Evolutionary conservation across 441 rosid species (phyloP).

Genomic region (Breynia disticha): DNA sequence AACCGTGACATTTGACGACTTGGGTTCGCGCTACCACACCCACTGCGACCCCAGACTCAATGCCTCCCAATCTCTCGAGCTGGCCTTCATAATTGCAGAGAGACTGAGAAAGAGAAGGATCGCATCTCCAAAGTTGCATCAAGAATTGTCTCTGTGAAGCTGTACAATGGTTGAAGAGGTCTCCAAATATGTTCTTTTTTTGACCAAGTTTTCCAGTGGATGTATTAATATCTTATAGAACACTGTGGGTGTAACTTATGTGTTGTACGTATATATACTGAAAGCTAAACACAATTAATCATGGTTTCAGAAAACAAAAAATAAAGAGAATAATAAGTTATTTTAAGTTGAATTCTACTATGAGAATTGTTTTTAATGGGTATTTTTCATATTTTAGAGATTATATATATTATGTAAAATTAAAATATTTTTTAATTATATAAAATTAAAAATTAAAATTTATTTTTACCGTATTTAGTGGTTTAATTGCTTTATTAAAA

Average conservation of each 20-base stretch:
- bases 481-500: no score
- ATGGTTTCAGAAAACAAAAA: neutral
- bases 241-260: neutral
- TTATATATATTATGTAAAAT: no score
- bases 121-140: conserved; percentile 27
- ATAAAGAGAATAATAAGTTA: neutral
- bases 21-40: conserved; percentile 87
- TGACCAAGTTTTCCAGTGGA: conserved; percentile 4
- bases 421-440: no score
- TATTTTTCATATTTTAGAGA: neutral
- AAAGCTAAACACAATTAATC: neutral
- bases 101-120: conserved; percentile 90
- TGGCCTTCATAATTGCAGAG: conserved; percentile 86
- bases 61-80: conserved; percentile 90
- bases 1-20: conserved; percentile 84
- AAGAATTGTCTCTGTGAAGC: conserved; percentile 3
- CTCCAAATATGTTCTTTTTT: conserved; percentile 1
- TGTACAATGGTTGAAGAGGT: conserved; percentile 14
- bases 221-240: neutral
- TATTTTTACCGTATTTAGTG: no score
- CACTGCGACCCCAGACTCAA: conserved; percentile 92
- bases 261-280: neutral
- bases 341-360: no score
- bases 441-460: no score
- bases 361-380: neutral